Percentiles rank a stretch among this genome's conserved stretches.
These are phyloP conservation scores for Acacia pycnantha DNA, from an alignment of 331 rosid genomes.

Conservation along the genomic window DNA sequence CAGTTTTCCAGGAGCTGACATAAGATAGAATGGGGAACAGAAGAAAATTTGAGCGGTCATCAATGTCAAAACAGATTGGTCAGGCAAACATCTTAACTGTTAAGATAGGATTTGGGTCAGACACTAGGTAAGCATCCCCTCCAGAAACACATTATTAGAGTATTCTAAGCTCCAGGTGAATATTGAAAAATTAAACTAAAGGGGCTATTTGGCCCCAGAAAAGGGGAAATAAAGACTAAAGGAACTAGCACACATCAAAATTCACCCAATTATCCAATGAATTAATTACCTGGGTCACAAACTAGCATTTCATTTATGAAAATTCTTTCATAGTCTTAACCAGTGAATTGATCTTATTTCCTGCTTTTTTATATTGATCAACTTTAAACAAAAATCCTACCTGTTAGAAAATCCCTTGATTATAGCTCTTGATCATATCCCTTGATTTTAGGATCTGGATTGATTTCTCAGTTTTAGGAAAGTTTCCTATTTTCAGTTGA, in stretches of 20 bases:
- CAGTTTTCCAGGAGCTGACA: neutral
- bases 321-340: conserved; percentile 11
- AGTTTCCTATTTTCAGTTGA: no score
- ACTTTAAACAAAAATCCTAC: neutral
- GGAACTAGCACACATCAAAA: neutral
- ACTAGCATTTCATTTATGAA: neutral
- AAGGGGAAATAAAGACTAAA: neutral
- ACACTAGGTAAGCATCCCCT: neutral
- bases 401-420: no score
- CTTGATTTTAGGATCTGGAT: no score
- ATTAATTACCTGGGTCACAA: conserved; percentile 10
- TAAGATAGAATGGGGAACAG: neutral
- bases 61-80: neutral
- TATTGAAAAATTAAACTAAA: conserved; percentile 1
- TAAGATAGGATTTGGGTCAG: neutral
- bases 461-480: no score
- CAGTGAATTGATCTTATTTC: neutral
- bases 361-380: conserved; percentile 1
- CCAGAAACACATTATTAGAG: neutral
- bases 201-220: neutral
- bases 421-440: no score
- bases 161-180: neutral
- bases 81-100: neutral
- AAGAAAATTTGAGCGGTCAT: neutral
- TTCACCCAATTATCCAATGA: neutral